Evolutionary conservation across 164 flowering plant genomes (phyloP).

Genomic region (Piper longum): DNA sequence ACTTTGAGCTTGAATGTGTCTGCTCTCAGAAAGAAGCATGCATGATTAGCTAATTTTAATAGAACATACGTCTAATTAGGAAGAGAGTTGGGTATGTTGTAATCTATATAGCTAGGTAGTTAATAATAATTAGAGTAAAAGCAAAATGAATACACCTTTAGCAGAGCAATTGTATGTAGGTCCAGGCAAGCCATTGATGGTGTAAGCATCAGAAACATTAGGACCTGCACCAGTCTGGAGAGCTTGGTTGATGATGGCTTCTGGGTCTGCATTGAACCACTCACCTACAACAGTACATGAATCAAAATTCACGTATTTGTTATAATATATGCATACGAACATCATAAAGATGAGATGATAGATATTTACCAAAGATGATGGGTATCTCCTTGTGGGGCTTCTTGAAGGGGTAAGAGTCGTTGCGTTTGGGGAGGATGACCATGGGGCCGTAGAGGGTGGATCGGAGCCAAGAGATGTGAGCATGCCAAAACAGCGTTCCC

Average conservation of each 20-base stretch:
- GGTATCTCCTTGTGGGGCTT: slow-evolving; percentile 55
- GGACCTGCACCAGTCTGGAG: slow-evolving; percentile 49
- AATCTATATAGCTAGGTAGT: too few species aligned
- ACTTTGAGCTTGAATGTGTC: slow-evolving; percentile 64
- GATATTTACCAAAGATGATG: slow-evolving; percentile 35
- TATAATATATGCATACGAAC: too few species aligned
- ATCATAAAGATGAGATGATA: too few species aligned
- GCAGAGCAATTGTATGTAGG: slow-evolving; percentile 54
- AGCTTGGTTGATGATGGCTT: slow-evolving; percentile 46
- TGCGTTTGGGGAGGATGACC: slow-evolving; percentile 43
- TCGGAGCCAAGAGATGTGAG: slow-evolving; percentile 56
- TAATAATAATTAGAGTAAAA: neutral
- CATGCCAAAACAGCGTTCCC: slow-evolving; percentile 51
- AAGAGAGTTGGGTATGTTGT: neutral
- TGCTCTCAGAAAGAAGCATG: slow-evolving; percentile 8
- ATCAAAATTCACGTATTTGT: neutral
- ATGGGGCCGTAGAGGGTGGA: slow-evolving; percentile 49
- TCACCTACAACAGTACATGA: slow-evolving; percentile 26
- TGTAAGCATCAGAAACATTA: slow-evolving; percentile 62
- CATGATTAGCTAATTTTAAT: too few species aligned
- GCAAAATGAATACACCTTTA: slow-evolving; percentile 26
- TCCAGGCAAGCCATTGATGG: slow-evolving; percentile 74
- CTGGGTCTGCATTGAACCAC: slow-evolving; percentile 59
- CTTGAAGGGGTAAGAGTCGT: slow-evolving; percentile 33
- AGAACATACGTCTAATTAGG: neutral